Conservation (phyloP, 129 eudicot genomes). For the Scalesia atractyloides region DNA sequence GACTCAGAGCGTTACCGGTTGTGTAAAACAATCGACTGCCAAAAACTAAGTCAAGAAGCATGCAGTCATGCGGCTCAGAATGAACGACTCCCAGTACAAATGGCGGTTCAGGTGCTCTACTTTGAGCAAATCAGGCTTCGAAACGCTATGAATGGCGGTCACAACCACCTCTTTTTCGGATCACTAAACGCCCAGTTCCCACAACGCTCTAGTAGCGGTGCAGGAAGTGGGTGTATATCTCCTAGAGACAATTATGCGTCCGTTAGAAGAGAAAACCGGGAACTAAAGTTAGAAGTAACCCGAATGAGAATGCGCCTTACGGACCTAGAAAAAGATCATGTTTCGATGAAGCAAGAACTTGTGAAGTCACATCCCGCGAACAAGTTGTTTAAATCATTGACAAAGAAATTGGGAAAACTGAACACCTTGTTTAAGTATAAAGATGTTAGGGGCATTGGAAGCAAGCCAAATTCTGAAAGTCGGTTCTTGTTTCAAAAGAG, state of each 20-base stretch:
- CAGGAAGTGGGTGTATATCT: conserved; percentile 96
- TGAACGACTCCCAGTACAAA: conserved; percentile 88
- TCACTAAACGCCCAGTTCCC: conserved; percentile 76
- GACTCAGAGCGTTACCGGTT: conserved; percentile 87
- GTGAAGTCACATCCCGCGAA: conserved; percentile 78
- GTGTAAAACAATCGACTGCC: conserved; percentile 91
- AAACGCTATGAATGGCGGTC: conserved; percentile 89
- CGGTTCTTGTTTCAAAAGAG: conserved; percentile 69
- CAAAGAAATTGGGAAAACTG: conserved; percentile 66
- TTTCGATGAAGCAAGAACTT: conserved; percentile 93
- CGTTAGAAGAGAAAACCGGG: conserved; percentile 93
- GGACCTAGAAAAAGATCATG: conserved; percentile 92
- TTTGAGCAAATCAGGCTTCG: conserved; percentile 93
- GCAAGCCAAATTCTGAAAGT: conserved; percentile 59
- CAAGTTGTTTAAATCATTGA: conserved; percentile 73
- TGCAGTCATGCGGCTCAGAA: conserved; percentile 99
- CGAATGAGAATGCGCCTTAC: conserved; percentile 99
- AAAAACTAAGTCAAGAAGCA: conserved; percentile 93
- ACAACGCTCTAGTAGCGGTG: conserved; percentile 85
- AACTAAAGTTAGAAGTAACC: conserved; percentile 90
- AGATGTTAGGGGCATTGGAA: conserved; percentile 44
- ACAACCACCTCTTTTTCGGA: conserved; percentile 70
- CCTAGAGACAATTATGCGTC: conserved; percentile 97
- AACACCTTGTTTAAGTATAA: conserved; percentile 59
- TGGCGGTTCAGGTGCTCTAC: conserved; percentile 98